Evolutionary conservation across 441 rosid species (phyloP), one percentile per base, ranked within the genome.

Genomic region (Eruca vesicaria): DNA sequence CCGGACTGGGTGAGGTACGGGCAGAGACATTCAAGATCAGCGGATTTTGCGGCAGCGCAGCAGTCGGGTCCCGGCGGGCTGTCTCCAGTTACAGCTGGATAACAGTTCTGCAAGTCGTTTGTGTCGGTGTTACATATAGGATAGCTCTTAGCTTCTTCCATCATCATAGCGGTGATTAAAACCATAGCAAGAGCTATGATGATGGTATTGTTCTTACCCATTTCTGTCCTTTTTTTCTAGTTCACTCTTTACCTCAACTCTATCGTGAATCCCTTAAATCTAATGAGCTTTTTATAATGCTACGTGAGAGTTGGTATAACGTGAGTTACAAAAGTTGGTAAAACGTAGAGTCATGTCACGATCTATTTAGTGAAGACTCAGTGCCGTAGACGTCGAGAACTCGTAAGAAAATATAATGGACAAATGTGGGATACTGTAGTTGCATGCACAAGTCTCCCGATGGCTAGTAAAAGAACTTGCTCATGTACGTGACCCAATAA

Each of bases 1-100:
- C 65, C 41, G 65, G n/a, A 60, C 23, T 0, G 1, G 5, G 65
- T 9, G 23, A 60, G 43, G 23, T 60, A 32, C n/a, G 5, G n/a
- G 65, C 91, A 89, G 19, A 86, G 84, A 58, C 88, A 89, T 2
- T 36, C 38, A 73, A 85, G 65, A 73, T 83, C 43, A 32, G 84
- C 87, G 0, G 63, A 36, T 18, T 31, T 68, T 9, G 79, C 64
- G 19, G 78, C 81, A 6, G 59, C 10, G 35, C 91, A 89, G 45
- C 91, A 87, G 32, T 53, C 35, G 32, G 66, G 53, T 63, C 78
- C 79, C 0, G 91, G 72, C 3, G 88, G 90, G 1, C 63, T 9
- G 52, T 48, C 4, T 9, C 93, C 89, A 2, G 79, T 82, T 63
- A 81, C 81, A 0, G 91, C 91, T 5, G 87, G 63, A 9, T 69